Evolutionary conservation across 164 flowering plant species (phyloP).

Genomic region (Aristolochia fimbriata): DNA sequence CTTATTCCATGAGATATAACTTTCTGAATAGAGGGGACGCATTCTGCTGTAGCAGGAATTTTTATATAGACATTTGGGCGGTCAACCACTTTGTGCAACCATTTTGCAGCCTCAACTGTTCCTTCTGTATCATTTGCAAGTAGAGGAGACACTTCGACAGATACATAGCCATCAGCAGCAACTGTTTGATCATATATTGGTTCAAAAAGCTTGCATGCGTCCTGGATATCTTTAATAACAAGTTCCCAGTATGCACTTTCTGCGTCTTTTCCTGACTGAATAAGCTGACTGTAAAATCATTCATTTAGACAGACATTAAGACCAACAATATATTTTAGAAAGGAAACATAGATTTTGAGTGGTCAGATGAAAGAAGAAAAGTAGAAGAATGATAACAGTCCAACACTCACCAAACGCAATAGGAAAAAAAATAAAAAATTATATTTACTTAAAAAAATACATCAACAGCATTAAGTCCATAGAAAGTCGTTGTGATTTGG

Average conservation of each 20-base stretch:
- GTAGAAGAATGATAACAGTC: neutral
- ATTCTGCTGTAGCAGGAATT: slow-evolving; percentile 91
- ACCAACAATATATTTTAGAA: neutral
- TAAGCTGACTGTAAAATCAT: slow-evolving; percentile 61
- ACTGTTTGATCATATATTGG: slow-evolving; percentile 83
- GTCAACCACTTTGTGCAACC: slow-evolving; percentile 74
- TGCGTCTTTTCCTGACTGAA: slow-evolving; percentile 69
- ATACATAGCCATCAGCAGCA: slow-evolving; percentile 94
- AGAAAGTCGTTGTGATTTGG: too few relatives aligned
- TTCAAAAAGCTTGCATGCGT: slow-evolving; percentile 95
- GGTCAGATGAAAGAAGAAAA: too few relatives aligned
- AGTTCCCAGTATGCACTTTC: slow-evolving; percentile 96
- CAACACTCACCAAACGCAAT: neutral
- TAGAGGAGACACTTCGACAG: slow-evolving; percentile 95
- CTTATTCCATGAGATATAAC: slow-evolving; percentile 84
- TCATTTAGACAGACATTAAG: neutral
- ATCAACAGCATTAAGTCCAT: too few relatives aligned
- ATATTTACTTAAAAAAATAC: neutral
- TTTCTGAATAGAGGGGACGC: slow-evolving; percentile 82
- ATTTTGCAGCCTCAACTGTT: slow-evolving; percentile 95
- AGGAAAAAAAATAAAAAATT: neutral
- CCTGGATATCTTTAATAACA: slow-evolving; percentile 96
- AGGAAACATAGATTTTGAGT: neutral
- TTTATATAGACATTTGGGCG: slow-evolving; percentile 89
- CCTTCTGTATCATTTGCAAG: slow-evolving; percentile 85